Evolutionary conservation across 768 basidiomycete genomes (phyloP).

Genomic region (Boletus edulis): DNA sequence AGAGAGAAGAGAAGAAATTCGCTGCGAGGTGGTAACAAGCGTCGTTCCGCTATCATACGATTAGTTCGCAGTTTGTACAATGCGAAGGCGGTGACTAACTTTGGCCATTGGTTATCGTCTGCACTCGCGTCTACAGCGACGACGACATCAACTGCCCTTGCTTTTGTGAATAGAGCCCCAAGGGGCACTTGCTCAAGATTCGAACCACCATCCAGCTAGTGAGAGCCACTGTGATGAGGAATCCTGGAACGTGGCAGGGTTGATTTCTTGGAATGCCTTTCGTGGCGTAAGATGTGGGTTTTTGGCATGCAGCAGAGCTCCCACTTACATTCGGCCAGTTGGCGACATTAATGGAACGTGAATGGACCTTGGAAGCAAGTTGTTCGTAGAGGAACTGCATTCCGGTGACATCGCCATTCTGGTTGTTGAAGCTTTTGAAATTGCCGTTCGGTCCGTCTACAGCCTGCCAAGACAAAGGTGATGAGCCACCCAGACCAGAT

Average conservation of each 20-base stretch:
- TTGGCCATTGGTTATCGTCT: conserved; percentile 65
- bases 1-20: conserved; percentile 43
- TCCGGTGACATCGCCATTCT: conserved; percentile 17
- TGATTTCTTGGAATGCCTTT: conserved; percentile 53
- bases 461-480: conserved; percentile 40
- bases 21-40: conserved; percentile 42
- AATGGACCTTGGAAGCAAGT: conserved; percentile 43
- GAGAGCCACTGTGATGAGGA: conserved; percentile 50
- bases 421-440: conserved; percentile 23
- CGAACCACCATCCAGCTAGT: conserved; percentile 69
- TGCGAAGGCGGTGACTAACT: conserved; percentile 40
- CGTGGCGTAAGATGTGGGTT: neutral
- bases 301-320: neutral
- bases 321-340: conserved; percentile 60
- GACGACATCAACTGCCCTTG: conserved; percentile 69
- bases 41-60: conserved; percentile 47
- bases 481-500: neutral
- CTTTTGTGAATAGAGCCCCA: conserved; percentile 66
- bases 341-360: conserved; percentile 56
- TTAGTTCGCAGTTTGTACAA: neutral
- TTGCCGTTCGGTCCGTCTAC: conserved; percentile 42
- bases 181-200: conserved; percentile 72
- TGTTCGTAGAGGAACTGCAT: conserved; percentile 51
- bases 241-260: conserved; percentile 50
- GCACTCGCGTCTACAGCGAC: conserved; percentile 70